These are phyloP conservation scores for Sambucus nigra DNA, from an alignment of 129 eudicot species.

Conservation along the genomic window DNA sequence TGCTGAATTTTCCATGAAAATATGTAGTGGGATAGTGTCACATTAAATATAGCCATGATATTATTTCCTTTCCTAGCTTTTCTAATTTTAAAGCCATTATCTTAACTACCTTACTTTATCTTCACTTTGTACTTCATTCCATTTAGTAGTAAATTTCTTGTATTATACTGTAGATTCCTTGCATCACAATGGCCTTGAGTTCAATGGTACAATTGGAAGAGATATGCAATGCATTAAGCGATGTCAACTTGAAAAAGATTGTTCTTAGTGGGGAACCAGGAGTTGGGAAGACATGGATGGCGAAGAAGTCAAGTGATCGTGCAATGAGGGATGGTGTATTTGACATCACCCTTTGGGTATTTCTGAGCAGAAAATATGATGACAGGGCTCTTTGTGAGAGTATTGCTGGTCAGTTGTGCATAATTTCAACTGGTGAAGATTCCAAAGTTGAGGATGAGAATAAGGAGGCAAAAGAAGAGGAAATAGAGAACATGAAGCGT, in stretches of 20 bases:
- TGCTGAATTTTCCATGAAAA: no score
- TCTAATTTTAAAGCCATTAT: background rate
- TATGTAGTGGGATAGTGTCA: no score
- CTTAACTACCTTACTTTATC: background rate
- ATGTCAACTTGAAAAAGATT: background rate
- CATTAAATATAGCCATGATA: background rate
- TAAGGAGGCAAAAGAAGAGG: background rate
- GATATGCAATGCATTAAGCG: background rate
- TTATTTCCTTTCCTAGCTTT: background rate
- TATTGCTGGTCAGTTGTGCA: slow-evolving; percentile 35
- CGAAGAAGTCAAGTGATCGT: slow-evolving; percentile 9
- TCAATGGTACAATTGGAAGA: background rate
- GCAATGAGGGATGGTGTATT: slow-evolving; percentile 4
- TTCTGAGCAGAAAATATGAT: slow-evolving; percentile 11
- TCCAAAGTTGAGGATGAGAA: slow-evolving; percentile 15
- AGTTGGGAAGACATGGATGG: slow-evolving; percentile 27
- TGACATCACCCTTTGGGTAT: slow-evolving; percentile 30
- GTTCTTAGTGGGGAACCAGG: slow-evolving; percentile 20
- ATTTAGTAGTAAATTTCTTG: background rate
- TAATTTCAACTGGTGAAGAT: slow-evolving; percentile 18
- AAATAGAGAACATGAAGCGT: background rate
- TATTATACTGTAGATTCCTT: background rate
- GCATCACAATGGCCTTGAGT: background rate
- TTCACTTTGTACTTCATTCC: background rate
- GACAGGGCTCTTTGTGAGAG: slow-evolving; percentile 14